Evolutionary conservation across 2,329 filamentous ascomycete species (phyloP), one percentile per base, ranked within the genome.

Genomic region (Aspergillus aculeatinus): DNA sequence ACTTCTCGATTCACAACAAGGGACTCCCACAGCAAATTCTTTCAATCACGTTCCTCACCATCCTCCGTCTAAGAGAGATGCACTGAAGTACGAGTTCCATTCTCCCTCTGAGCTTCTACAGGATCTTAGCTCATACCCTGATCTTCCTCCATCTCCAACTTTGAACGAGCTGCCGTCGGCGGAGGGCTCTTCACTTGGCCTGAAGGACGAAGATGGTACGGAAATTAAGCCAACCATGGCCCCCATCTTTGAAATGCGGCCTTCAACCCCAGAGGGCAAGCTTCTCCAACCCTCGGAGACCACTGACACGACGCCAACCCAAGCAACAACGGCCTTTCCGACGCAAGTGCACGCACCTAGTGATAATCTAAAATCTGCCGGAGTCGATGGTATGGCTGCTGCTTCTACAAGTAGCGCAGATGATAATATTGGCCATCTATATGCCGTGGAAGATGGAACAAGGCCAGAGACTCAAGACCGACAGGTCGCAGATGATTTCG

Each of bases 1-100:
- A 53, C 70, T 83, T 29, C 76, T 87, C 9, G 87, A 81, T 49
- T 90, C 88, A 5, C 80, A 87, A 64, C 85, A 91, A 68, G 82
- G 83, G 0, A 92, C 89, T 1, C 89, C 90, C 1, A 90, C 86
- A 62, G 87, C 87, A 4, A 81, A 80, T 19, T 74, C 79, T 10
- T 83, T 82, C 55, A 71, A 76, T 14, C 58, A 74, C 50, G 68
- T 67, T 2, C 31, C 60, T 55, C 42, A 51, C 5, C 42, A 59
- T 12, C 57, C 57, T 50, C 61, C 62, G 7, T 63, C 63, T 12
- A 74, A 72, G 59, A 73, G 76, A 44, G 76, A 81, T 42, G 75
- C 75, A 59, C 74, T 70, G 2, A 78, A 74, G 44, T 79, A 80
- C 58, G 77, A 80, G 54, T 80, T 80, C 58, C 78, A 80, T 61